phyloP scores from a whole-genome alignment of 345 rosid genomes.

The Bretschneidera sinensis region DNA sequence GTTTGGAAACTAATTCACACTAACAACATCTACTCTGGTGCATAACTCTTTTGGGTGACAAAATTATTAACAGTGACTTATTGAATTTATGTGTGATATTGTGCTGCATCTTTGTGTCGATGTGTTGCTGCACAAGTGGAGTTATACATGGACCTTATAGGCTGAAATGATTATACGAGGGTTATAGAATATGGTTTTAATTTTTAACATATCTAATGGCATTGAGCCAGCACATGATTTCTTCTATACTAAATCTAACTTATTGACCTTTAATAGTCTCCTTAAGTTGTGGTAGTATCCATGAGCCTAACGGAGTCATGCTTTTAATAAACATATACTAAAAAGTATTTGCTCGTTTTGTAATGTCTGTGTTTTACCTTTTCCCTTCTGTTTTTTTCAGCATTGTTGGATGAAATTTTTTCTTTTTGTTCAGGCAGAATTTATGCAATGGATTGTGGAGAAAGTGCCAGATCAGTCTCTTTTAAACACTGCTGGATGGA shows the following conservation, averaged over 20 bases:
- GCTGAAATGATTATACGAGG: no score
- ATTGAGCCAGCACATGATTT: neutral
- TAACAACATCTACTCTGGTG: no score
- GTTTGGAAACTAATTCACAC: constrained; percentile 20
- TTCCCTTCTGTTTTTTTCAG: constrained; percentile 8
- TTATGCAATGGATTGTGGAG: constrained; percentile 90
- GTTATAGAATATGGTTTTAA: neutral
- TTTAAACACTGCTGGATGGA: constrained; percentile 89
- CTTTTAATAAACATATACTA: neutral
- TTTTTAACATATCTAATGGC: neutral
- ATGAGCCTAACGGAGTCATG: neutral
- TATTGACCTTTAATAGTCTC: neutral
- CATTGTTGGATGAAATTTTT: constrained; percentile 11
- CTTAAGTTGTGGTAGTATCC: neutral
- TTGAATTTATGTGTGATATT: neutral
- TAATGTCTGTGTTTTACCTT: neutral
- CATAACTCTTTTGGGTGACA: neutral
- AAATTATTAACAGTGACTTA: constrained; percentile 2
- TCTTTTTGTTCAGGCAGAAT: constrained; percentile 62
- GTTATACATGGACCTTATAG: neutral
- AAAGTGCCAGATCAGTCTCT: constrained; percentile 83
- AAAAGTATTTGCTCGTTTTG: neutral
- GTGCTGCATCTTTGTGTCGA: constrained; percentile 1
- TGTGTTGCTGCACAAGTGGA: constrained; percentile 1
- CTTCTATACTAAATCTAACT: neutral